A percentile compares a stretch with the other conserved stretches of the same genome.
phyloP scores from a whole-genome alignment of 129 eudicot species.

The Artemisia tridentata region DNA sequence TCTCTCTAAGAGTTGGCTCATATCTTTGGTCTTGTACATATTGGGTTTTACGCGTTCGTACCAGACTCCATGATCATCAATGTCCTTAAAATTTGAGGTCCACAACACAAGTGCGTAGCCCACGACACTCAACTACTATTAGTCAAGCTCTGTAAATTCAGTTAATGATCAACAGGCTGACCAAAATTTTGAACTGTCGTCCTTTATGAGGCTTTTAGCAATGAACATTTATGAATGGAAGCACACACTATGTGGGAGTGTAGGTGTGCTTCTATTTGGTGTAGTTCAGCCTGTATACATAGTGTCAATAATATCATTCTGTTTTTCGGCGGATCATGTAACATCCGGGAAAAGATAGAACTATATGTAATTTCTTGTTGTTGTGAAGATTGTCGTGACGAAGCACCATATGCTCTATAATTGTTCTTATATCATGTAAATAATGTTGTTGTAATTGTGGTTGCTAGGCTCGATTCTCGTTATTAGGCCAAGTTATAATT shows the following conservation, averaged over 20 bases:
- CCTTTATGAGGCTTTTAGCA: conserved; percentile 67
- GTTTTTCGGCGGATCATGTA: conserved; percentile 47
- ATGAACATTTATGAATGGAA: conserved; percentile 28
- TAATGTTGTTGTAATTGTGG: too few species aligned
- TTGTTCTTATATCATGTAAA: too few species aligned
- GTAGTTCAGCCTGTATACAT: conserved; percentile 71
- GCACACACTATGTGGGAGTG: conserved; percentile 49
- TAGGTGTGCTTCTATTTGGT: conserved; percentile 54
- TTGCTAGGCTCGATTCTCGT: too few species aligned
- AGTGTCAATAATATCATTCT: conserved; percentile 83
- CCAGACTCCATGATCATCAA: conserved; percentile 35
- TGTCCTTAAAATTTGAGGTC: too few species aligned
- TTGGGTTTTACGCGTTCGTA: conserved; percentile 54
- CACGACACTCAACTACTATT: conserved; percentile 36
- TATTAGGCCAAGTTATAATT: too few species aligned
- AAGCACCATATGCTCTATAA: too few species aligned
- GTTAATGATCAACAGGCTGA: conserved; percentile 27
- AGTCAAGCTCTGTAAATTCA: conserved; percentile 17
- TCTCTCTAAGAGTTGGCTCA: too few species aligned
- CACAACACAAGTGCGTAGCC: conserved; percentile 41
- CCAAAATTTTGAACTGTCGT: conserved; percentile 39
- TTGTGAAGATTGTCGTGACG: conserved; percentile 23
- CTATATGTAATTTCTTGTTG: conserved; percentile 38
- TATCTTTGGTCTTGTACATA: too few species aligned
- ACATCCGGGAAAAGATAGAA: too few species aligned